Conservation (phyloP, 257 asterid genomes). For the Linderniella brevidens region DNA sequence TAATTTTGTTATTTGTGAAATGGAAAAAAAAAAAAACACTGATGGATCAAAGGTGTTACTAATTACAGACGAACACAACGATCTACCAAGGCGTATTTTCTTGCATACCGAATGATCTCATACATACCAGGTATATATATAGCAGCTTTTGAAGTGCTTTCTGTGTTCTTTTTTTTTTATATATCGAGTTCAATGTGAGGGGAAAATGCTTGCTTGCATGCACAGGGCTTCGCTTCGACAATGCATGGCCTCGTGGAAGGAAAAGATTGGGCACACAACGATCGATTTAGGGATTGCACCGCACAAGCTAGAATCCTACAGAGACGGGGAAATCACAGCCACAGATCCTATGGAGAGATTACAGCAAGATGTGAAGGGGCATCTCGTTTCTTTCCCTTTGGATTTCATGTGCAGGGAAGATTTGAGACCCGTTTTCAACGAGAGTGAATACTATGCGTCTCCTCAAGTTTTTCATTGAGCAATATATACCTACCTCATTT, state of each 20-base stretch:
- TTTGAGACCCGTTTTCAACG: conserved; percentile 81
- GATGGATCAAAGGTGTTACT: no score
- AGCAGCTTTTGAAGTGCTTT: no score
- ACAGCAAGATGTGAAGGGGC: conserved; percentile 53
- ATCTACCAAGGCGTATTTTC: conserved; percentile 87
- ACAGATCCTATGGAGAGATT: conserved; percentile 86
- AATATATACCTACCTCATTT: no score
- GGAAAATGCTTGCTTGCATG: conserved; percentile 1
- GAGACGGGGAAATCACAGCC: conserved; percentile 46
- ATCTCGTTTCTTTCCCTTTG: conserved; percentile 88
- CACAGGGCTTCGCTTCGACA: conserved; percentile 74
- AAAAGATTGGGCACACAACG: conserved; percentile 63
- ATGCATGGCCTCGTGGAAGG: conserved; percentile 62
- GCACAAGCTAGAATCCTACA: conserved; percentile 36
- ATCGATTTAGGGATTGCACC: conserved; percentile 89
- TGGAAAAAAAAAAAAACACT: no score
- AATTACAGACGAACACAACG: conserved; percentile 64
- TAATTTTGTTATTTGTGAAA: no score
- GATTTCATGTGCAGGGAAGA: conserved; percentile 90
- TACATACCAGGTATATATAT: conserved; percentile 61
- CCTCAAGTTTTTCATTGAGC: conserved; percentile 72
- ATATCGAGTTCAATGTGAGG: conserved; percentile 4
- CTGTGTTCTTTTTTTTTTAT: conserved; percentile 7
- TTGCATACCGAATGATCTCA: conserved; percentile 80
- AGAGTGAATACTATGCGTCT: conserved; percentile 91